Evolutionary conservation across 2,329 filamentous ascomycete genomes (phyloP), one percentile per base, ranked within the genome.

Genomic region (Magnaporthiopsis incrustans): DNA sequence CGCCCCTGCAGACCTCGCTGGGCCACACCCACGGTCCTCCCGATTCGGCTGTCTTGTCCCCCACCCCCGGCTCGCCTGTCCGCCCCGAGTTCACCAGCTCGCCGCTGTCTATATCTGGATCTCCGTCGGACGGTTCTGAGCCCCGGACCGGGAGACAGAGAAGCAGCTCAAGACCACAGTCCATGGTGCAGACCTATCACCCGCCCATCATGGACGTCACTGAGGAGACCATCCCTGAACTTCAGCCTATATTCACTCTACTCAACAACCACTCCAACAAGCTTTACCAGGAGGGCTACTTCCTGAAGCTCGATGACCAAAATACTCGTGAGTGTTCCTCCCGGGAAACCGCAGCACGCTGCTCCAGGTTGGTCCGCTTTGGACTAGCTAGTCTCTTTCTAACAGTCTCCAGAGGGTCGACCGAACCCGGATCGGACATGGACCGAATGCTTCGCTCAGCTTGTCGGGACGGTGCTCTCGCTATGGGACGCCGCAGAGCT

Each of bases 251-350:
- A 71, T 98, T 98, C 77, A 91, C 86, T 66, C 95, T 92, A 73
- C 84, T 99, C 68, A 98, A 97, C 78, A 95, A 89, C 77, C 95
- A 99, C 75, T 89, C 87, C 65, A 97, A 97, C 77, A 98, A 98
- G 78, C 81, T 98, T 64, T 99, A 98, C 75, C 93, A 97, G 70
- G 95, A 99, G 78, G 95, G 95, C 53, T 99, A 98, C 73, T 98
- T 99, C 69, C 78, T 99, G 70, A 99, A 98, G 77, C 81, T 99
- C 61, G 94, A 97, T 75, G 95, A 99, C 76, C 87, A 97, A 70
- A 96, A 98, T 72, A 89, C 87, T 64, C 88, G 93, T 97, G 84
- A 70, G 91, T 85, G 65, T 44, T 57, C 62, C 59, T 10, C 18
- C 22, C 22, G 11, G 15, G 3, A 25, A 53, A 22, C 22, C 22